Conservation (phyloP, 2,329 filamentous ascomycete genomes). For the Cladosporium sp. region DNA sequence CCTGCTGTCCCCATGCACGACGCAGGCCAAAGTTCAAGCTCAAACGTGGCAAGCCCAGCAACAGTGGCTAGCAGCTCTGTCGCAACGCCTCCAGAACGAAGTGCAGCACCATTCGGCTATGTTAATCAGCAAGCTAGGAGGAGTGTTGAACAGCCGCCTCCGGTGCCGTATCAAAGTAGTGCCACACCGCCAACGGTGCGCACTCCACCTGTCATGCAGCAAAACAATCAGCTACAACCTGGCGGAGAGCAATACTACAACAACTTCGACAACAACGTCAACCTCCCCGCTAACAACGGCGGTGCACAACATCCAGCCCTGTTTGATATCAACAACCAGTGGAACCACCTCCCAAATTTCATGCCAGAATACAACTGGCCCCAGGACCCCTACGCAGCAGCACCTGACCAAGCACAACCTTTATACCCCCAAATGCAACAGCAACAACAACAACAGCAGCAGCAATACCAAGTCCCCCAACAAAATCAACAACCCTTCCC, state of each 20-base stretch:
- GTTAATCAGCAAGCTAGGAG: constrained; percentile 26
- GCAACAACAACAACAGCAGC: constrained; percentile 1
- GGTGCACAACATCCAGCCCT: constrained; percentile 20
- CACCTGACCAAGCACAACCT: neutral
- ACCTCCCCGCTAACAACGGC: constrained; percentile 13
- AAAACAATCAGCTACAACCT: neutral
- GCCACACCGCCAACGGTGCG: constrained; percentile 4
- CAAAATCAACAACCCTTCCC: constrained; percentile 8
- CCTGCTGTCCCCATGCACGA: constrained; percentile 23
- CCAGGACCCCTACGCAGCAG: constrained; percentile 1
- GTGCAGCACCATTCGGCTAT: constrained; percentile 24
- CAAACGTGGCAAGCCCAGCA: constrained; percentile 39
- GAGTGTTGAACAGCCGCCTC: constrained; percentile 29
- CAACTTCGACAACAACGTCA: constrained; percentile 1
- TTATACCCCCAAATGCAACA: constrained; percentile 10
- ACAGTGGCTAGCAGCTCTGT: constrained; percentile 30
- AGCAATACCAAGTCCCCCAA: neutral
- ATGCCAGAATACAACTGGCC: constrained; percentile 22
- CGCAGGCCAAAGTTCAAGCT: neutral
- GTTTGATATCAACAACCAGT: constrained; percentile 8
- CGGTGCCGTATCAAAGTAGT: constrained; percentile 26
- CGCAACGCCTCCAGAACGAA: constrained; percentile 29
- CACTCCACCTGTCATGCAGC: constrained; percentile 3
- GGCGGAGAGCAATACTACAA: constrained; percentile 1
- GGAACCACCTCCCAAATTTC: constrained; percentile 29